Conservation (phyloP, 1,139 yeast species). For the Saccharomycopsis crataegensis region DNA sequence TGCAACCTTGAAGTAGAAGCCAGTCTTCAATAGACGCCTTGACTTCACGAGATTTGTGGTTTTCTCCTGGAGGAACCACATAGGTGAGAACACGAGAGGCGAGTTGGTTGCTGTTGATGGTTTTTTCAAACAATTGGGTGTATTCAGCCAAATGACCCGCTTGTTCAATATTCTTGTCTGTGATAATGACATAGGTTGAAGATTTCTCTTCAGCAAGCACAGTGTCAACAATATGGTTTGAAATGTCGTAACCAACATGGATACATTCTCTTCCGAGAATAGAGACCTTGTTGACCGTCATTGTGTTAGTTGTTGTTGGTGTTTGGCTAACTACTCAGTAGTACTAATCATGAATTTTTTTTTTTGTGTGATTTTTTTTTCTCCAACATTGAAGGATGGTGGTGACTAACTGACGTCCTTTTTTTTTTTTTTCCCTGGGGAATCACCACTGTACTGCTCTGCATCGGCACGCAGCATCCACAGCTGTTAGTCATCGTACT, state of each 20-base stretch:
- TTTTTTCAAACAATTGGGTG: conserved; percentile 20
- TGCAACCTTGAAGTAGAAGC: conserved; percentile 78
- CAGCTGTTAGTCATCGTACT: too few species aligned
- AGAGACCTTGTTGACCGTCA: conserved; percentile 39
- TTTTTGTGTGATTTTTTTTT: not conserved
- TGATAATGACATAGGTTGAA: conserved; percentile 85
- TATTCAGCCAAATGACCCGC: conserved; percentile 51
- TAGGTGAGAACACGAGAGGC: conserved; percentile 63
- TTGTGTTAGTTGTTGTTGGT: not conserved
- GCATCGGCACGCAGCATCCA: too few species aligned
- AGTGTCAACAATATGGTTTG: conserved; percentile 66
- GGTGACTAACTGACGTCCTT: too few species aligned
- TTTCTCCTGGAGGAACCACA: conserved; percentile 87
- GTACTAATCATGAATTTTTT: not conserved
- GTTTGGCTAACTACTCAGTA: not conserved
- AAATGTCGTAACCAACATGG: conserved; percentile 85
- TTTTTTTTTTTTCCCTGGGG: too few species aligned
- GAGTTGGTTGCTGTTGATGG: conserved; percentile 35
- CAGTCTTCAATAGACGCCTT: conserved; percentile 94
- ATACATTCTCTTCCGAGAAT: conserved; percentile 80
- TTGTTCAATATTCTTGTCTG: conserved; percentile 74
- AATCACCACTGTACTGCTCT: too few species aligned
- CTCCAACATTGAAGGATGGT: not conserved
- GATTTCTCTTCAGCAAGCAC: conserved; percentile 58
- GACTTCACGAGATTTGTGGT: conserved; percentile 78